Conservation (phyloP, 2,329 filamentous ascomycete species). For the Arthrinium phaeospermum region DNA sequence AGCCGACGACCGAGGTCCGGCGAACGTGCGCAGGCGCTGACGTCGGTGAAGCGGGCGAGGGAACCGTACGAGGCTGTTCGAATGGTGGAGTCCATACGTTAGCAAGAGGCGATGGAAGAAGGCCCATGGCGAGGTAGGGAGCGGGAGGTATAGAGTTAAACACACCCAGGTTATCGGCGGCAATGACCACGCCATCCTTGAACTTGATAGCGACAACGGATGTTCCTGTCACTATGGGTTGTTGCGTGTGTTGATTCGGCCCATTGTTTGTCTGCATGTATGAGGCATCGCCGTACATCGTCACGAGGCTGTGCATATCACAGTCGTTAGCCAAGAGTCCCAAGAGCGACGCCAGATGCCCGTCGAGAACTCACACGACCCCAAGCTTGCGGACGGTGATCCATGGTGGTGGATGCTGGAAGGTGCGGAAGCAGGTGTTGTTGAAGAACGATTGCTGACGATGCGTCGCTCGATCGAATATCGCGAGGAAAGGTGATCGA, state of each 20-base stretch:
- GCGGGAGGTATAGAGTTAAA: slow-evolving; percentile 19
- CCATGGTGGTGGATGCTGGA: slow-evolving; percentile 53
- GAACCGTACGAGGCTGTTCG: slow-evolving; percentile 90
- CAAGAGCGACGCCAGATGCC: slow-evolving; percentile 10
- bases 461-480: not conserved
- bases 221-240: slow-evolving; percentile 93
- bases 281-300: slow-evolving; percentile 93
- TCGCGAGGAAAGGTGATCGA: not conserved
- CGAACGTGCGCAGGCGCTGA: slow-evolving; percentile 91
- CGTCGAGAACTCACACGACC: slow-evolving; percentile 63
- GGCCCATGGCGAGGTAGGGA: slow-evolving; percentile 15
- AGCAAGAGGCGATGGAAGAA: not conserved
- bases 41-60: slow-evolving; percentile 92
- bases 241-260: slow-evolving; percentile 87
- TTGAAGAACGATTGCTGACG: not conserved
- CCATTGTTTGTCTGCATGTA: slow-evolving; percentile 71
- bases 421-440: not conserved
- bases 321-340: not conserved
- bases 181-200: slow-evolving; percentile 94
- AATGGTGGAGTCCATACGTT: not conserved
- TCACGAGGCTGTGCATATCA: slow-evolving; percentile 77
- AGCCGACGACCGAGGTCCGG: slow-evolving; percentile 85
- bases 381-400: slow-evolving; percentile 76
- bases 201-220: slow-evolving; percentile 96
- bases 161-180: slow-evolving; percentile 92